These are phyloP conservation scores for Geum urbanum DNA, from an alignment of 306 rosid genomes.

Conservation along the genomic window DNA sequence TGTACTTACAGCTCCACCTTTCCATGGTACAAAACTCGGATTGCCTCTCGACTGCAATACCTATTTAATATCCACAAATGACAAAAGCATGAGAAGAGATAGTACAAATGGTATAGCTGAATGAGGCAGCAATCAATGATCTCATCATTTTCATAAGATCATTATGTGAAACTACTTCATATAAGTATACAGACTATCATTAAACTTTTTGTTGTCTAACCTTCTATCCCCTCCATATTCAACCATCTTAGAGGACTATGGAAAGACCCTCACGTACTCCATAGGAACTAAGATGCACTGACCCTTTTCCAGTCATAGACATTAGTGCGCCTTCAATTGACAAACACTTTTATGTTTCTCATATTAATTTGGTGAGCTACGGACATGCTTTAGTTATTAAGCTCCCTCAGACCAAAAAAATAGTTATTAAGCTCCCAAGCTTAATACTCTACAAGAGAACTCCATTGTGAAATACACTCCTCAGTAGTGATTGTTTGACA, in stretches of 20 bases:
- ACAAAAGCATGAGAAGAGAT: neutral
- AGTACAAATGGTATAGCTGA: neutral
- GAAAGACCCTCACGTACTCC: neutral
- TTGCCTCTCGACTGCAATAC: conserved; percentile 82
- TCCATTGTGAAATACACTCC: no score
- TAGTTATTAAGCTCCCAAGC: no score
- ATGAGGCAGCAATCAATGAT: neutral
- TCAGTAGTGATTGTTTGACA: no score
- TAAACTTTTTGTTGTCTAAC: neutral
- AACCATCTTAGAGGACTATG: neutral
- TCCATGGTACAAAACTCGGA: conserved; percentile 76
- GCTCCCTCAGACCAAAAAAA: no score
- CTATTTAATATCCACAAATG: conserved; percentile 28
- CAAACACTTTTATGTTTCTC: neutral
- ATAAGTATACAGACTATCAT: neutral
- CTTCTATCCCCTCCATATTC: neutral
- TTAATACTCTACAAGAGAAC: no score
- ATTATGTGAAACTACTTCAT: neutral
- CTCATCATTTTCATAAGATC: neutral
- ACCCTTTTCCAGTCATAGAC: neutral
- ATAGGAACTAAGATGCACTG: neutral
- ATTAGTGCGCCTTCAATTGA: neutral
- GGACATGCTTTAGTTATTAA: neutral
- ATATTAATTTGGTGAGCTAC: neutral
- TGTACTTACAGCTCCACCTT: conserved; percentile 91